These are phyloP conservation scores for Sugiyamaella chiloensis DNA, from an alignment of 805 yeast genomes.

Conservation along the genomic window DNA sequence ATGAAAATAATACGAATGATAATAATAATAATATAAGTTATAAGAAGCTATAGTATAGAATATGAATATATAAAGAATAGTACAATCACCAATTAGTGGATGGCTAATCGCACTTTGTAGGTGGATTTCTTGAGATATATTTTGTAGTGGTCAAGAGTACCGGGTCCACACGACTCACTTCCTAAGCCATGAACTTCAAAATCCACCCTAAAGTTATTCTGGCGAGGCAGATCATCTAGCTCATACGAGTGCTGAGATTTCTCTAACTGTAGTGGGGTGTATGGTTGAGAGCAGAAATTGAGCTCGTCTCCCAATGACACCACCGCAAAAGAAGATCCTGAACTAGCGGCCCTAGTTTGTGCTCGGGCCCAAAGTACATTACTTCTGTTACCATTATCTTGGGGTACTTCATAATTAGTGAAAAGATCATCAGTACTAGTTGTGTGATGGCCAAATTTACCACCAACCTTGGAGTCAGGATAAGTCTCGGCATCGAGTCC, in stretches of 20 bases:
- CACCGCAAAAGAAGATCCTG: not conserved
- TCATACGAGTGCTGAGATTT: conserved; percentile 29
- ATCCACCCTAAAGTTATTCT: conserved; percentile 26
- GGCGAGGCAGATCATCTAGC: conserved; percentile 14
- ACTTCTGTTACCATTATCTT: conserved; percentile 37
- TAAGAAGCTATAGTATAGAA: not conserved
- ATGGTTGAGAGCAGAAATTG: conserved; percentile 22
- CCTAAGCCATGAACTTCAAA: conserved; percentile 30
- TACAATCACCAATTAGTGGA: not conserved
- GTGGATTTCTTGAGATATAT: conserved; percentile 6
- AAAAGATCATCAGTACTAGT: conserved; percentile 23
- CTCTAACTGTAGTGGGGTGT: conserved; percentile 18
- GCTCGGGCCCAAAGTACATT: conserved; percentile 33
- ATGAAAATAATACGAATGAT: not conserved
- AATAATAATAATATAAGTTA: not conserved
- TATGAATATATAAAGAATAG: not conserved
- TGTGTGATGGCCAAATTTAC: conserved; percentile 28
- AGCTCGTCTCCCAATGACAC: not conserved
- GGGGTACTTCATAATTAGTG: conserved; percentile 36
- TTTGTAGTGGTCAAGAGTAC: conserved; percentile 22
- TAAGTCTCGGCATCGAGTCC: conserved; percentile 39
- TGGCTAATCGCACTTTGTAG: not conserved
- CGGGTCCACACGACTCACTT: conserved; percentile 32
- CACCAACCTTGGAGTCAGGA: conserved; percentile 33
- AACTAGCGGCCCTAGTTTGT: not conserved